phyloP scores from a whole-genome alignment of 441 rosid species.

The Populus hybrid region DNA sequence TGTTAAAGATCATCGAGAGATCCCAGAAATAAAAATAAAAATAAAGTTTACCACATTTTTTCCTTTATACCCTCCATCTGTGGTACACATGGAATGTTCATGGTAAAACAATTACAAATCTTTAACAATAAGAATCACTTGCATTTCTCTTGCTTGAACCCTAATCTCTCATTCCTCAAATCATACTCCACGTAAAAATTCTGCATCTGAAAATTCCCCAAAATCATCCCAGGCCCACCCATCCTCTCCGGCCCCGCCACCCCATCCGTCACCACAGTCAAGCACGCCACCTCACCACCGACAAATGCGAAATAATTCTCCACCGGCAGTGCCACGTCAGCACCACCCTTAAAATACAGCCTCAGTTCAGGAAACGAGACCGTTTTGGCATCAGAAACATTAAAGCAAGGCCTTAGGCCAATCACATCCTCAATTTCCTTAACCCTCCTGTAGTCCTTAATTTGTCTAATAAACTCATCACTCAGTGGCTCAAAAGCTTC shows the following conservation, averaged over 20 bases:
- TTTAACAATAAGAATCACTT: neutral
- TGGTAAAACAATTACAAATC: neutral
- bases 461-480: slow-evolving; percentile 30
- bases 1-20: no score
- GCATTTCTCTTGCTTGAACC: slow-evolving; percentile 37
- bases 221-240: slow-evolving; percentile 40
- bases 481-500: slow-evolving; percentile 33
- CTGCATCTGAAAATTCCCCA: slow-evolving; percentile 58
- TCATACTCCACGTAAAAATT: slow-evolving; percentile 55
- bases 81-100: neutral
- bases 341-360: slow-evolving; percentile 48
- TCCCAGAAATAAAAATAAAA: no score
- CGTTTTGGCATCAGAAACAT: slow-evolving; percentile 5
- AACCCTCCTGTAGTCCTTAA: slow-evolving; percentile 28
- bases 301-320: slow-evolving; percentile 39
- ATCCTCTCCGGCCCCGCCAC: slow-evolving; percentile 5
- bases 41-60: no score
- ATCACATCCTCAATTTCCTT: slow-evolving; percentile 28
- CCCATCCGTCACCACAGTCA: slow-evolving; percentile 41
- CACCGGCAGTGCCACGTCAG: slow-evolving; percentile 38
- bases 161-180: slow-evolving; percentile 48
- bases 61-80: no score
- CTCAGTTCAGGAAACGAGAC: slow-evolving; percentile 30
- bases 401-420: slow-evolving; percentile 47
- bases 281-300: slow-evolving; percentile 34